These are phyloP conservation scores for Corynascus novoguineensis DNA, from an alignment of 495 filamentous ascomycete species.

Conservation along the genomic window DNA sequence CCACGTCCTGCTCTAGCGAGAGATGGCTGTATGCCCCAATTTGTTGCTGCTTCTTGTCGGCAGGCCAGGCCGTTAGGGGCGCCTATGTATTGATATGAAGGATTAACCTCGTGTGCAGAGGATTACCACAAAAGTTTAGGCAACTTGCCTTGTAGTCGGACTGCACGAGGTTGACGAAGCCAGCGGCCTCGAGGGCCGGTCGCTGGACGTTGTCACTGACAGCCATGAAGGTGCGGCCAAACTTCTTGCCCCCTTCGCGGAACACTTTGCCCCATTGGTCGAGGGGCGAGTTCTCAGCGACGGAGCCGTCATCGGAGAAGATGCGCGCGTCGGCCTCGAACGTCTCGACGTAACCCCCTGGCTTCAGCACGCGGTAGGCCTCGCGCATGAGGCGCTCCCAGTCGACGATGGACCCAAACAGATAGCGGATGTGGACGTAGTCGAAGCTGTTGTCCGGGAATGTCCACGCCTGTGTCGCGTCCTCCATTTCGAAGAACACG, in stretches of 20 bases:
- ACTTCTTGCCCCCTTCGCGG: constrained; percentile 19
- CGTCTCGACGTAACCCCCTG: constrained; percentile 36
- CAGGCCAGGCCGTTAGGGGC: constrained; percentile 42
- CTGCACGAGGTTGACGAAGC: constrained; percentile 49
- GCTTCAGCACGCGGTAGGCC: constrained; percentile 34
- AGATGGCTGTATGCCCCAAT: constrained; percentile 33
- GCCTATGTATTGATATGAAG: too few species aligned
- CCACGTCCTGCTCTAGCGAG: constrained; percentile 26
- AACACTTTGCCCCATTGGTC: constrained; percentile 35
- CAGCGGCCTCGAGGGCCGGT: constrained; percentile 49
- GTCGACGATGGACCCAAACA: constrained; percentile 52
- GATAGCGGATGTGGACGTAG: constrained; percentile 56
- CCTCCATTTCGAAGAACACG: constrained; percentile 51
- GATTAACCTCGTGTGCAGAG: too few species aligned
- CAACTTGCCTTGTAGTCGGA: constrained; percentile 22
- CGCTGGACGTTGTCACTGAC: constrained; percentile 43
- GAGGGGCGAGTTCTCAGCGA: constrained; percentile 25
- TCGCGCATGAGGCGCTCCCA: constrained; percentile 48
- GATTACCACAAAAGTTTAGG: background rate
- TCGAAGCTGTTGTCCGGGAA: constrained; percentile 51
- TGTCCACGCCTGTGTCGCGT: constrained; percentile 51
- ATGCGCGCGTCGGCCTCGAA: constrained; percentile 25
- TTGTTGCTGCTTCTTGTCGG: constrained; percentile 42
- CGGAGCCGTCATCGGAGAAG: constrained; percentile 26
- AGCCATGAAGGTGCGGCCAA: constrained; percentile 18